A percentile compares a stretch with the other conserved stretches of the same genome.
Evolutionary conservation across 768 basidiomycete species (phyloP).

Genomic region (Pholiota conissans): DNA sequence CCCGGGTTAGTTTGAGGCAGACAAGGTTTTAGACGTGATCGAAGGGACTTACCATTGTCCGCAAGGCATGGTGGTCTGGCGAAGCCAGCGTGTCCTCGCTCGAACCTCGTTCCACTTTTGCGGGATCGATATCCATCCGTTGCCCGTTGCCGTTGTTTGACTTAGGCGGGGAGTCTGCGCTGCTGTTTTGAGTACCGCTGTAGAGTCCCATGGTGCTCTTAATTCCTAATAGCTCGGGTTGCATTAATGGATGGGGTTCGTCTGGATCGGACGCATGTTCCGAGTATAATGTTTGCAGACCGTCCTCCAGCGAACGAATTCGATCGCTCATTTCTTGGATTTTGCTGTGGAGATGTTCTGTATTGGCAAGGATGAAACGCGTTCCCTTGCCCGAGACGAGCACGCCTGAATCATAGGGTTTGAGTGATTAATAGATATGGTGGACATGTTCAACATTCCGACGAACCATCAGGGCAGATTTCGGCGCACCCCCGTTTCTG

Average conservation of each 20-base stretch:
- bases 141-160: slow-evolving; percentile 2
- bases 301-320: slow-evolving; percentile 62
- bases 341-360: slow-evolving; percentile 63
- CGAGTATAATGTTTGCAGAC: slow-evolving; percentile 36
- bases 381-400: slow-evolving; percentile 68
- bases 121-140: slow-evolving; percentile 19
- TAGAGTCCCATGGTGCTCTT: slow-evolving; percentile 59
- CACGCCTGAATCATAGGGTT: slow-evolving; percentile 41
- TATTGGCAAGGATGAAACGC: slow-evolving; percentile 67
- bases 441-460: not conserved
- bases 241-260: slow-evolving; percentile 48
- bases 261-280: slow-evolving; percentile 27
- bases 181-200: slow-evolving; percentile 28
- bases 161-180: slow-evolving; percentile 10
- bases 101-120: slow-evolving; percentile 24
- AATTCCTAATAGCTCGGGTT: slow-evolving; percentile 46
- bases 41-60: slow-evolving; percentile 15
- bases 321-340: slow-evolving; percentile 69
- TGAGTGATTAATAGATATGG: not conserved
- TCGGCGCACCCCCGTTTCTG: slow-evolving; percentile 65
- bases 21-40: slow-evolving; percentile 5
- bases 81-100: slow-evolving; percentile 30
- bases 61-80: slow-evolving; percentile 16
- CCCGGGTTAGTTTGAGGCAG: not conserved
- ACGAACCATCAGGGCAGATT: slow-evolving; percentile 64